Conservation (phyloP, 352 stramenopile genomes). For the Pythium volutum region DNA sequence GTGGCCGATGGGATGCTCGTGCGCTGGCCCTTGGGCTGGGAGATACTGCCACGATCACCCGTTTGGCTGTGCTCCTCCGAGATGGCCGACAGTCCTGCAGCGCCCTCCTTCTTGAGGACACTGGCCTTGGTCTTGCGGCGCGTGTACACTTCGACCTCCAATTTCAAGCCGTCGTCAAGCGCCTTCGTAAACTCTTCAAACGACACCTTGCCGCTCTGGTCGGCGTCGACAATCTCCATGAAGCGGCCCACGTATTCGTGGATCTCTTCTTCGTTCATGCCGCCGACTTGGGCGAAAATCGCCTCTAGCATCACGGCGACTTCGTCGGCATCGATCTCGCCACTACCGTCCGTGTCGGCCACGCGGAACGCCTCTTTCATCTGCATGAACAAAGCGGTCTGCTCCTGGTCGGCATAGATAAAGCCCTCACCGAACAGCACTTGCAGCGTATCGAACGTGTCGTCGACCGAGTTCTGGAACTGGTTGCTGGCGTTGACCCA, state of each 20-base stretch:
- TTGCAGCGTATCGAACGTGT: conserved; percentile 71
- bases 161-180: conserved; percentile 69
- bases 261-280: conserved; percentile 70
- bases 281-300: conserved; percentile 75
- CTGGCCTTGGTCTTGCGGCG: conserved; percentile 29
- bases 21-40: background rate
- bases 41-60: too few species aligned
- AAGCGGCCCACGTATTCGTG: conserved; percentile 69
- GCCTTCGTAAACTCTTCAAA: conserved; percentile 83
- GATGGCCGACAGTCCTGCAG: conserved; percentile 10
- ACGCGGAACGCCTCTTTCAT: conserved; percentile 85
- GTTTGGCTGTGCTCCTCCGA: conserved; percentile 5
- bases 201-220: conserved; percentile 64
- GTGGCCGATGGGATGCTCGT: background rate
- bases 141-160: conserved; percentile 77
- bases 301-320: conserved; percentile 70
- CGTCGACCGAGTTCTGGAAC: conserved; percentile 47
- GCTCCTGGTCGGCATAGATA: conserved; percentile 69
- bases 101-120: conserved; percentile 7
- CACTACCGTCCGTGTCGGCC: conserved; percentile 75
- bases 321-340: conserved; percentile 77
- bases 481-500: conserved; percentile 52
- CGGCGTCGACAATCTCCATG: conserved; percentile 69
- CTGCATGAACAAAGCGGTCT: conserved; percentile 85
- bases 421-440: conserved; percentile 75